A percentile compares a stretch with the other conserved stretches of the same genome.
Conservation (phyloP, 2,329 filamentous ascomycete genomes). For the Pseudogymnoascus sp. region DNA sequence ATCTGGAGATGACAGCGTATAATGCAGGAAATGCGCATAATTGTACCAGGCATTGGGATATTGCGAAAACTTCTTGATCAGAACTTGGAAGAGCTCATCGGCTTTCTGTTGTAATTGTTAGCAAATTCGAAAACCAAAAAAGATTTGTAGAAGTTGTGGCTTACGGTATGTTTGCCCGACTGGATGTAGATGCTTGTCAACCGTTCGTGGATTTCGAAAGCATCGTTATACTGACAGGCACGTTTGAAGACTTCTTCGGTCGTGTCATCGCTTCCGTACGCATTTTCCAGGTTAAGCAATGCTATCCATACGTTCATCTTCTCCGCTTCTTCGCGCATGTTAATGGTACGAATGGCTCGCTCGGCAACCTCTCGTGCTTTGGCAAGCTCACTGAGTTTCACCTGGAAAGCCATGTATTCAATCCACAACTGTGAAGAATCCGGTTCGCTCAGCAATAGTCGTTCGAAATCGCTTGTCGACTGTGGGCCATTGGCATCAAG, state of each 20-base stretch:
- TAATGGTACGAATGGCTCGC: slow-evolving; percentile 83
- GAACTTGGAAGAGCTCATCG: slow-evolving; percentile 75
- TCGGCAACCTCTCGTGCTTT: slow-evolving; percentile 86
- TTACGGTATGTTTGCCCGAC: slow-evolving; percentile 74
- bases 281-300: slow-evolving; percentile 86
- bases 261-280: slow-evolving; percentile 75
- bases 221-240: slow-evolving; percentile 89
- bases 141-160: slow-evolving; percentile 24
- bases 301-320: slow-evolving; percentile 96
- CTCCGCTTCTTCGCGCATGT: slow-evolving; percentile 81
- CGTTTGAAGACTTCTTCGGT: slow-evolving; percentile 83
- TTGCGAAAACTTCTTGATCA: slow-evolving; percentile 80
- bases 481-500: slow-evolving; percentile 83
- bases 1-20: slow-evolving; percentile 60
- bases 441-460: slow-evolving; percentile 81
- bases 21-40: slow-evolving; percentile 88
- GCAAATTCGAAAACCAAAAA: slow-evolving; percentile 10
- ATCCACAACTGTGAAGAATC: slow-evolving; percentile 94
- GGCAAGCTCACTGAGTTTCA: slow-evolving; percentile 80
- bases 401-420: slow-evolving; percentile 97
- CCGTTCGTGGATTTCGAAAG: slow-evolving; percentile 80
- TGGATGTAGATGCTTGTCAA: slow-evolving; percentile 93
- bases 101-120: slow-evolving; percentile 56
- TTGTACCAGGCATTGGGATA: slow-evolving; percentile 82
- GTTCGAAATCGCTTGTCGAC: slow-evolving; percentile 85